Evolutionary conservation across 164 flowering plant species (phyloP).

Genomic region (Vitis labrusca): DNA sequence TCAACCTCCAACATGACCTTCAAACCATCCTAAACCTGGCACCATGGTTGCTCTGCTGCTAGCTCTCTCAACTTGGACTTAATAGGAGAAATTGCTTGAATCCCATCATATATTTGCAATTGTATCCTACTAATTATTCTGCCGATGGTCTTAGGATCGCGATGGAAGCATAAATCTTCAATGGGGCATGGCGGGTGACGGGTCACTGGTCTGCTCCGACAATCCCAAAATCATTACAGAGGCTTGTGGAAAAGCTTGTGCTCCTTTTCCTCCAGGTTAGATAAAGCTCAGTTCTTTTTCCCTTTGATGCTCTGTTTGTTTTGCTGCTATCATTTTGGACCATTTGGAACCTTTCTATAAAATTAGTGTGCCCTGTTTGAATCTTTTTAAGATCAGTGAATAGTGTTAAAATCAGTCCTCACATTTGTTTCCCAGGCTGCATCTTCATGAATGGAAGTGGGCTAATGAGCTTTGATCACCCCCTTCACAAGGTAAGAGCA

Average conservation of each 20-base stretch:
- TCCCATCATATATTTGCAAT: no score
- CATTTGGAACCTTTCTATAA: background rate
- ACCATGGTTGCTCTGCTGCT: no score
- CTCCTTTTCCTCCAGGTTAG: constrained; percentile 48
- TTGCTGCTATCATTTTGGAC: no score
- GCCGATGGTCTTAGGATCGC: constrained; percentile 31
- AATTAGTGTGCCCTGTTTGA: no score
- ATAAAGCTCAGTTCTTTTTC: background rate
- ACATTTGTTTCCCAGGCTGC: constrained; percentile 36
- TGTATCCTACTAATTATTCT: no score
- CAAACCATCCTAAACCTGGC: no score
- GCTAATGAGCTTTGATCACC: constrained; percentile 51
- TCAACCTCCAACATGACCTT: no score
- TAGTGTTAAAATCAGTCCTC: no score
- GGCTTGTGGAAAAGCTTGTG: constrained; percentile 39
- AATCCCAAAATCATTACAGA: constrained; percentile 28
- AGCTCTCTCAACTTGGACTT: no score
- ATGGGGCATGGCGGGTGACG: constrained; percentile 52
- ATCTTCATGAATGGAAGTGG: constrained; percentile 41
- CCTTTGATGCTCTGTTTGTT: background rate
- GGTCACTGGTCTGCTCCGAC: constrained; percentile 41
- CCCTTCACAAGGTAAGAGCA: constrained; percentile 49
- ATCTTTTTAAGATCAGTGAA: no score
- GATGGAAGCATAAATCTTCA: constrained; percentile 42
- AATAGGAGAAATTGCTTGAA: no score